Evolutionary conservation across 192 early-diverging fungal species (phyloP).

Genomic region (Funneliformis geosporum): DNA sequence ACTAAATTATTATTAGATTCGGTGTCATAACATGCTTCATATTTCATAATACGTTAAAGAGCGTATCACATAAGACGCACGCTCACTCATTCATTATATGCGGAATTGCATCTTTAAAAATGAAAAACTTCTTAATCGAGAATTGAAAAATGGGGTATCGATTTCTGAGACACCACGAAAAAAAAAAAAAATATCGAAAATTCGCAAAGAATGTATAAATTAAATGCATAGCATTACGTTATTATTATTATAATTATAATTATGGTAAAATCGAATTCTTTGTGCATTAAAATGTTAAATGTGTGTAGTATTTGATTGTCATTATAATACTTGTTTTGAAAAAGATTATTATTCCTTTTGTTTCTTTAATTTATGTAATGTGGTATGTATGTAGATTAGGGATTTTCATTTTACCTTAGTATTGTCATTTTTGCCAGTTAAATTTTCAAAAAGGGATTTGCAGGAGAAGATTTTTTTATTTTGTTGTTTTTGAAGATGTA

Average conservation of each 20-base stretch:
- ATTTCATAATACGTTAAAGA: not conserved
- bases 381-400: not conserved
- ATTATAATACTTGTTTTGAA: not conserved
- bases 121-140: no score
- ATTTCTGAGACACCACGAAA: not conserved
- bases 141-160: not conserved
- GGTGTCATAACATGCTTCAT: no score
- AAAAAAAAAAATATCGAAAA: not conserved
- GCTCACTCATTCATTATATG: not conserved
- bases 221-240: not conserved
- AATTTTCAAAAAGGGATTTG: no score
- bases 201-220: not conserved
- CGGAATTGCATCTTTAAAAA: no score
- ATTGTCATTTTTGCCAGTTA: not conserved
- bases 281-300: not conserved
- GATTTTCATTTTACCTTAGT: not conserved
- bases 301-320: not conserved
- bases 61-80: not conserved
- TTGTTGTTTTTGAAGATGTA: not conserved
- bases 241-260: not conserved
- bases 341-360: not conserved
- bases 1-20: no score
- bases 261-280: not conserved
- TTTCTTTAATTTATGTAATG: not conserved
- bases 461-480: no score